Evolutionary conservation across 306 rosid genomes (phyloP).

Genomic region (Begonia peltatifolia): DNA sequence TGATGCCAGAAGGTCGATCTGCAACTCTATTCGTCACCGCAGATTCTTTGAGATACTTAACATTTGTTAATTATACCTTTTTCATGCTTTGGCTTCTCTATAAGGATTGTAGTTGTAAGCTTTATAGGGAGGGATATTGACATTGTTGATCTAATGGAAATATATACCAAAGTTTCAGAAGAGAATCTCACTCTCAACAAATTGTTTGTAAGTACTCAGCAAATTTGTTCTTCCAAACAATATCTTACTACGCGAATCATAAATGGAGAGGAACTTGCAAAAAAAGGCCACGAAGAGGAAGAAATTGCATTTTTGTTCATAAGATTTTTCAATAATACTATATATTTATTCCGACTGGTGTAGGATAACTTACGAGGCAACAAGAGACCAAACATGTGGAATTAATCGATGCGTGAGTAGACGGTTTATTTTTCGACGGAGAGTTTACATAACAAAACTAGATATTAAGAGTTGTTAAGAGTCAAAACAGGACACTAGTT

Average conservation of each 20-base stretch:
- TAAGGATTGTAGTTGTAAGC: background rate
- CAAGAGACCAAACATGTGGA: no score
- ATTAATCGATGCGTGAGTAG: no score
- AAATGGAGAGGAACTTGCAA: background rate
- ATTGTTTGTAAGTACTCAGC: background rate
- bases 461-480: no score
- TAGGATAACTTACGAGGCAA: no score
- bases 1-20: slow-evolving; percentile 16
- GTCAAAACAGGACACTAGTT: no score
- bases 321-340: background rate
- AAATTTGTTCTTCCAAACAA: background rate
- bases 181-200: background rate
- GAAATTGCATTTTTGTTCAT: background rate
- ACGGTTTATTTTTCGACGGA: no score
- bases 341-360: no score
- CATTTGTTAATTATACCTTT: background rate
- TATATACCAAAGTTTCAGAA: background rate
- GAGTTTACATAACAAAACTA: no score
- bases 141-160: background rate
- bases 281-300: background rate
- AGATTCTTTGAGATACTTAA: background rate
- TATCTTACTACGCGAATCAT: background rate
- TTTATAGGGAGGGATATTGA: background rate
- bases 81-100: no score
- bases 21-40: no score